phyloP scores from a whole-genome alignment of 805 yeast species.

The Kuraishia capsulata region DNA sequence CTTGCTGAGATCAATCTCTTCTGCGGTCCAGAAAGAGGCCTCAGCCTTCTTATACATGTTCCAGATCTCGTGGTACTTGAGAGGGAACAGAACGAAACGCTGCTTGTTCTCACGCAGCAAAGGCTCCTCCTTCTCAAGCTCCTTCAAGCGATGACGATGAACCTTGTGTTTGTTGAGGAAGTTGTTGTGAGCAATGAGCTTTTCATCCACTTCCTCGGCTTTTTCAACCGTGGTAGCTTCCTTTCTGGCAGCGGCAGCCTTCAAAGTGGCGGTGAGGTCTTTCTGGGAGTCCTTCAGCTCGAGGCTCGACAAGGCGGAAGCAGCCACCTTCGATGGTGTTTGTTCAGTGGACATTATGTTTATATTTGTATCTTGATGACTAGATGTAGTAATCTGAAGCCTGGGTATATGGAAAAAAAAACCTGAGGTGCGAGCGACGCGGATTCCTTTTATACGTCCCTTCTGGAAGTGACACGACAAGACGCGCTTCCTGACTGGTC shows the following conservation, averaged over 20 bases:
- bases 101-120: constrained; percentile 73
- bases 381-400: no score
- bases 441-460: no score
- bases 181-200: constrained; percentile 29
- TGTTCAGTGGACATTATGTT: constrained; percentile 42
- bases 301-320: constrained; percentile 43
- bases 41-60: constrained; percentile 98
- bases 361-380: no score
- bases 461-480: no score
- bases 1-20: constrained; percentile 92
- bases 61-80: constrained; percentile 96
- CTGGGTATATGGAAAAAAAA: no score
- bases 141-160: constrained; percentile 69
- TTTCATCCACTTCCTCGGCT: constrained; percentile 7
- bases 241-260: constrained; percentile 30
- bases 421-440: no score
- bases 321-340: constrained; percentile 66
- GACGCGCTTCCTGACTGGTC: no score
- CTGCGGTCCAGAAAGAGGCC: constrained; percentile 99
- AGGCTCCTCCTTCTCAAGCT: constrained; percentile 81
- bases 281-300: constrained; percentile 35
- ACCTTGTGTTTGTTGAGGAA: constrained; percentile 55
- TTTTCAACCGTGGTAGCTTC: constrained; percentile 20
- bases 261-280: constrained; percentile 30
- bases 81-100: constrained; percentile 92